phyloP scores from a whole-genome alignment of 1,284 basidiomycete species.

The Boletellus deceptivus region DNA sequence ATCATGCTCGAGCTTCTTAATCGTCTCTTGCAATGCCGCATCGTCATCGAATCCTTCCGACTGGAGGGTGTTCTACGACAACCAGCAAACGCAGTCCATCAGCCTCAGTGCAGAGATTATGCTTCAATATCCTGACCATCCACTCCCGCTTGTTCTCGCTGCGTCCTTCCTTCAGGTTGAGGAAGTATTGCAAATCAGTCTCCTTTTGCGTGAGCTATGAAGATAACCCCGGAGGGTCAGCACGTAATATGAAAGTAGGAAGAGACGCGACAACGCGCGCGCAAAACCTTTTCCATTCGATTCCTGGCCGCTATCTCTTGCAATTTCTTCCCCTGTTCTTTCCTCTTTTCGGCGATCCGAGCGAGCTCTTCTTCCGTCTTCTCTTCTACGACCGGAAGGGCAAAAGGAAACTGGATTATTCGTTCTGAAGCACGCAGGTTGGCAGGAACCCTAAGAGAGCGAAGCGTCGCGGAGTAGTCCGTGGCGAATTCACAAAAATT shows the following conservation, averaged over 20 bases:
- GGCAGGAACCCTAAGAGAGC: slow-evolving; percentile 51
- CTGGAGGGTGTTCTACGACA: slow-evolving; percentile 52
- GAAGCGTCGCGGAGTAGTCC: slow-evolving; percentile 74
- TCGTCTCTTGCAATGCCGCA: slow-evolving; percentile 61
- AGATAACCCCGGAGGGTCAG: background rate
- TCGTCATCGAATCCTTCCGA: slow-evolving; percentile 79
- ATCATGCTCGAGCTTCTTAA: slow-evolving; percentile 75
- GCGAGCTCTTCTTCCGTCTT: slow-evolving; percentile 91
- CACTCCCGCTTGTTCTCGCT: slow-evolving; percentile 78
- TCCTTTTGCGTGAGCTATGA: slow-evolving; percentile 75
- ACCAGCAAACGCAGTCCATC: background rate
- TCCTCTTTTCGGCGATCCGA: slow-evolving; percentile 73
- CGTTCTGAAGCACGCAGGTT: slow-evolving; percentile 66
- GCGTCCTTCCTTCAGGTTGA: slow-evolving; percentile 64
- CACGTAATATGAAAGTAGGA: background rate
- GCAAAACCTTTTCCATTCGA: slow-evolving; percentile 77
- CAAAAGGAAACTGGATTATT: slow-evolving; percentile 85
- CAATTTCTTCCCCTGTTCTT: slow-evolving; percentile 83
- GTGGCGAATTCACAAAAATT: slow-evolving; percentile 84
- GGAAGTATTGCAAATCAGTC: slow-evolving; percentile 74
- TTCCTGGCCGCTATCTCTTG: slow-evolving; percentile 93
- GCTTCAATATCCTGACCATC: slow-evolving; percentile 40
- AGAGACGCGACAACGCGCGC: background rate
- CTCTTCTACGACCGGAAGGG: slow-evolving; percentile 68
- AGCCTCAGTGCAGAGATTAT: background rate